Percentiles rank a stretch among this genome's conserved stretches.
These are phyloP conservation scores for Nakazawaea laoshanensis DNA, from an alignment of 805 yeast species.

Conservation along the genomic window DNA sequence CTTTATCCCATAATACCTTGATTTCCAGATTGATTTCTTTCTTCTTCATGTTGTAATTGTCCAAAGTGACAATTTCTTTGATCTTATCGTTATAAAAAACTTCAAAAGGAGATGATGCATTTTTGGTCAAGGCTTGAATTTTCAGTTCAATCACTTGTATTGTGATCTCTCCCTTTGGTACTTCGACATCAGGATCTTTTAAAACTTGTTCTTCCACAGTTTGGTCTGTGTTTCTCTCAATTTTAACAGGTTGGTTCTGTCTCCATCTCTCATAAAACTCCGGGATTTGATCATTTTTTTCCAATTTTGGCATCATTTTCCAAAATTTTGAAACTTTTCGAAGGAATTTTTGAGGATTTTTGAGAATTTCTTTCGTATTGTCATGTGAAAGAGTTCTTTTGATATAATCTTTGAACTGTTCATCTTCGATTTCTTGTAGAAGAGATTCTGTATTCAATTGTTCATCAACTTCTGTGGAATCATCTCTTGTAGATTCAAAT, in stretches of 20 bases:
- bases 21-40: slow-evolving; percentile 3
- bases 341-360: slow-evolving; percentile 8
- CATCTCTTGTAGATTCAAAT: slow-evolving; percentile 10
- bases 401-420: slow-evolving; percentile 6
- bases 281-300: slow-evolving; percentile 4
- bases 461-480: not conserved
- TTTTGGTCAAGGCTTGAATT: not conserved
- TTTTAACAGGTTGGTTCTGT: not conserved
- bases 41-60: slow-evolving; percentile 6
- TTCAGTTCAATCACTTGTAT: slow-evolving; percentile 6
- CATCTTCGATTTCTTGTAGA: not conserved
- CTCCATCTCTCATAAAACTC: slow-evolving; percentile 8
- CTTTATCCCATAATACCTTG: slow-evolving; percentile 5
- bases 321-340: slow-evolving; percentile 8
- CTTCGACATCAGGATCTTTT: slow-evolving; percentile 3
- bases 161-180: slow-evolving; percentile 3
- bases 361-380: not conserved
- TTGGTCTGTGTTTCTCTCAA: not conserved
- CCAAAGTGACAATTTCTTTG: slow-evolving; percentile 2
- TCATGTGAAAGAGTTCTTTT: slow-evolving; percentile 1
- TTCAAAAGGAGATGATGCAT: slow-evolving; percentile 10
- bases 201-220: not conserved
- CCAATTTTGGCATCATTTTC: slow-evolving; percentile 6
- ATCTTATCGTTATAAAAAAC: slow-evolving; percentile 10
- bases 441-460: not conserved